Percentiles rank a stretch among this genome's conserved stretches.
Evolutionary conservation across 139 green algal genomes (phyloP).

Genomic region (Eudorina sp.): DNA sequence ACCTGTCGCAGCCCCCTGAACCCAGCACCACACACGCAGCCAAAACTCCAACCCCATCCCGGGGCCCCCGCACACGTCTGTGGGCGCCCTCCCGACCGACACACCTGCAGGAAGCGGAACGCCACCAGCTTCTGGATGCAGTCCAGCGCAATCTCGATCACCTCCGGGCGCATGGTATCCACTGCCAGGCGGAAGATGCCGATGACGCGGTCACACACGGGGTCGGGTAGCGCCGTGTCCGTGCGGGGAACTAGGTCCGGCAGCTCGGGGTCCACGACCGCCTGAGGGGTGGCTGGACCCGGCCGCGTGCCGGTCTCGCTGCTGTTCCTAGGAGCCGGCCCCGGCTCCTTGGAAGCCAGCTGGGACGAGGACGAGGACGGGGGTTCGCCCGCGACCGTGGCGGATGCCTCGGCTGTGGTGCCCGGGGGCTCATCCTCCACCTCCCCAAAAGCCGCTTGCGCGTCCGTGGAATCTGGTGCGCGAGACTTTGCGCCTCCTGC

Average conservation of each 20-base stretch:
- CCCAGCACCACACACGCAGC: no score
- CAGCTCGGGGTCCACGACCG: neutral
- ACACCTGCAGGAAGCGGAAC: conserved; percentile 68
- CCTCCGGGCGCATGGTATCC: conserved; percentile 74
- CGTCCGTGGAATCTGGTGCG: neutral
- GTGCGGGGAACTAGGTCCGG: conserved; percentile 58
- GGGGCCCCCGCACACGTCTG: no score
- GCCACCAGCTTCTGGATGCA: conserved; percentile 94
- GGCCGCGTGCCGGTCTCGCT: no score
- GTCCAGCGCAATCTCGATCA: conserved; percentile 91
- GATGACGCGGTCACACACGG: conserved; percentile 38
- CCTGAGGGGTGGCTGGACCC: neutral
- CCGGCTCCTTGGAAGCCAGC: no score
- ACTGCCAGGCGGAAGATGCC: conserved; percentile 71
- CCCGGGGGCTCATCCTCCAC: neutral
- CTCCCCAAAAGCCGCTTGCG: neutral
- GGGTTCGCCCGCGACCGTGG: neutral
- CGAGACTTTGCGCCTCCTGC: no score
- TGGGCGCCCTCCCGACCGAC: neutral
- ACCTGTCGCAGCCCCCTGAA: no score
- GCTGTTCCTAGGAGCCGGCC: no score
- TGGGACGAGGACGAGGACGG: neutral
- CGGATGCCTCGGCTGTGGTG: neutral
- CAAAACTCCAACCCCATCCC: no score
- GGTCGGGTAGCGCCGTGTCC: conserved; percentile 49